Conservation (phyloP, 2,329 filamentous ascomycete species). For the Scedosporium boydii region DNA sequence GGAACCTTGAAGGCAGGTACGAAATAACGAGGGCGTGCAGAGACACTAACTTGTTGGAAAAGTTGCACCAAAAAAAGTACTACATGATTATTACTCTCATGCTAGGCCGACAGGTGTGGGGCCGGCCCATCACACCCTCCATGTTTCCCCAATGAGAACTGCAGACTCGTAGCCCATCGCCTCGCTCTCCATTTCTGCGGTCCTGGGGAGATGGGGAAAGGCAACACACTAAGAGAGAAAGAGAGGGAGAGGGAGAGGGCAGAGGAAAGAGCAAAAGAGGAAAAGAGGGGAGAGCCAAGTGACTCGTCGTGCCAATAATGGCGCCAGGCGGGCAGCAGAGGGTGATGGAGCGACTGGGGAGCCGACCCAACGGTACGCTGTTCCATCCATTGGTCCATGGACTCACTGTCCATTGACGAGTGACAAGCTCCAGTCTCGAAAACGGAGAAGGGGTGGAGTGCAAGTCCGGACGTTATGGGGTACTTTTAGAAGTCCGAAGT, state of each 20-base stretch:
- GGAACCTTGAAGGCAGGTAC: too few relatives aligned
- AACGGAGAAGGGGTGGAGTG: not conserved
- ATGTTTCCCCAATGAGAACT: constrained; percentile 5
- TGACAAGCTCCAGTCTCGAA: not conserved
- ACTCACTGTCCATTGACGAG: not conserved
- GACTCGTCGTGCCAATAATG: not conserved
- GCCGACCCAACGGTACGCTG: not conserved
- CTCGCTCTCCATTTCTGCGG: not conserved
- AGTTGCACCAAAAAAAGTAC: too few relatives aligned
- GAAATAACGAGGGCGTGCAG: too few relatives aligned
- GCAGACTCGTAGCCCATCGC: not conserved
- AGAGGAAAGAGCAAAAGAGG: not conserved
- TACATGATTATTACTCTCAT: not conserved
- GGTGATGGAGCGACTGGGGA: not conserved
- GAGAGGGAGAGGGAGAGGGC: not conserved
- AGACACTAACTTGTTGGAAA: not conserved
- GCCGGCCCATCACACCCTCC: constrained; percentile 1
- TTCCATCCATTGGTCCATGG: not conserved
- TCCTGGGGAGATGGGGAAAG: not conserved
- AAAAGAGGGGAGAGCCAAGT: not conserved
- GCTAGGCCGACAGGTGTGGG: not conserved
- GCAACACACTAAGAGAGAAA: not conserved
- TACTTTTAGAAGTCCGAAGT: not conserved
- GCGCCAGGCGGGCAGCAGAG: not conserved
- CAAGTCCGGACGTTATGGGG: not conserved